Percentiles rank a stretch among this genome's conserved stretches.
Conservation (phyloP, 768 basidiomycete genomes). For the Russula griseocarnosa region DNA sequence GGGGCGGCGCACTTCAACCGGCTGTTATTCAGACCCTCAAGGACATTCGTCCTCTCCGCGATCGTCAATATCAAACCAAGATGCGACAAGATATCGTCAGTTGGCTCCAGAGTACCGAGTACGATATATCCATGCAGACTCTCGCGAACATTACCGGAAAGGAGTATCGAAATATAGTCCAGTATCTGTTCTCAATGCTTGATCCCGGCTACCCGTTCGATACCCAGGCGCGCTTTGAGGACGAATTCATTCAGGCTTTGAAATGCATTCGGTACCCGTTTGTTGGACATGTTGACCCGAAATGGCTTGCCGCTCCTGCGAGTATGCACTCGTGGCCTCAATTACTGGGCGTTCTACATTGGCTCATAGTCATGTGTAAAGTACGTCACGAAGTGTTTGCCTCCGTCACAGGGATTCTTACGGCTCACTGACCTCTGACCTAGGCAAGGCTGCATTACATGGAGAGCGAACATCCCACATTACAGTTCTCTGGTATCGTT, state of each 20-base stretch:
- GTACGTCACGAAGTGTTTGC: slow-evolving; percentile 42
- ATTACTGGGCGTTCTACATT: slow-evolving; percentile 83
- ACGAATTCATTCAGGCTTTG: slow-evolving; percentile 75
- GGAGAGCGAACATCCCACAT: slow-evolving; percentile 60
- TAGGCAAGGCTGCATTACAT: slow-evolving; percentile 45
- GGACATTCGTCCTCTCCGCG: slow-evolving; percentile 76
- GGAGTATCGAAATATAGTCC: slow-evolving; percentile 82
- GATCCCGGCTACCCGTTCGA: slow-evolving; percentile 67
- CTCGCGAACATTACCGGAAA: slow-evolving; percentile 77
- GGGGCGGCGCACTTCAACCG: slow-evolving; percentile 45
- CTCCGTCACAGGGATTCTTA: slow-evolving; percentile 7
- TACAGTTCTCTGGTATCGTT: slow-evolving; percentile 56
- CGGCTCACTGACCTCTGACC: neutral
- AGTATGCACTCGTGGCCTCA: slow-evolving; percentile 91
- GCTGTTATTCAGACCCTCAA: slow-evolving; percentile 55
- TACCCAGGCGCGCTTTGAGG: slow-evolving; percentile 60
- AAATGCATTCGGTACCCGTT: slow-evolving; percentile 81
- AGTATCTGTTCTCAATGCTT: slow-evolving; percentile 64
- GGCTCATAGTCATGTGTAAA: slow-evolving; percentile 84
- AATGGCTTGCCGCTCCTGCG: slow-evolving; percentile 84
- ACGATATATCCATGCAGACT: slow-evolving; percentile 63
- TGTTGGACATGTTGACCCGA: slow-evolving; percentile 70
- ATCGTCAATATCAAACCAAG: slow-evolving; percentile 64
- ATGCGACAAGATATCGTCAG: slow-evolving; percentile 73
- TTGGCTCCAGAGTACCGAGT: slow-evolving; percentile 64